phyloP scores from a whole-genome alignment of 140 eudicot species.

The Anethum foeniculum region DNA sequence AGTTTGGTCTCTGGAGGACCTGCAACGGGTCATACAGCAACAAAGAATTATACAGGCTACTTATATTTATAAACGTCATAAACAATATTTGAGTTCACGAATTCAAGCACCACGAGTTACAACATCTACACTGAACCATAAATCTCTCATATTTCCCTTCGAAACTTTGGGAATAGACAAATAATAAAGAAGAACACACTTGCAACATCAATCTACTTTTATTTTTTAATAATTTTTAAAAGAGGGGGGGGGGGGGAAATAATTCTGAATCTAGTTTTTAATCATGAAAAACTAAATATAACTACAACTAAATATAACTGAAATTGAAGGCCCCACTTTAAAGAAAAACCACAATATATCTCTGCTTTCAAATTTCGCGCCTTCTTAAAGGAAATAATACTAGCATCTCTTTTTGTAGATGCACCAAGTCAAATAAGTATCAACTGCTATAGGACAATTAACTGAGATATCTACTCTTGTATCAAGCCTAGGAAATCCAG shows the following conservation, averaged over 20 bases:
- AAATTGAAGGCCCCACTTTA: neutral
- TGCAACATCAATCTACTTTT: neutral
- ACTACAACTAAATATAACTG: neutral
- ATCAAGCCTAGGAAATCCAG: neutral
- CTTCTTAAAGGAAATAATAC: neutral
- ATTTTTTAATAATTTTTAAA: neutral
- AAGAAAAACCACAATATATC: neutral
- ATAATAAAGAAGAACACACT: neutral
- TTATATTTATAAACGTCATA: neutral
- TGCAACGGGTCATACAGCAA: constrained; percentile 21
- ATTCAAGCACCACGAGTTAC: neutral
- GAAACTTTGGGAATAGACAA: neutral
- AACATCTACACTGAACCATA: neutral
- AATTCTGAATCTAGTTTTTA: no score
- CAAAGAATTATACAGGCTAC: constrained; percentile 1
- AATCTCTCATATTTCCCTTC: neutral
- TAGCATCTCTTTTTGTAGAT: neutral
- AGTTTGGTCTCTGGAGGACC: constrained; percentile 80
- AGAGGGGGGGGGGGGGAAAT: neutral
- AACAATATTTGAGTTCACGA: neutral
- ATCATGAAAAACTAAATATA: neutral
- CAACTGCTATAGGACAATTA: neutral
- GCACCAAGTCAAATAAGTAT: neutral
- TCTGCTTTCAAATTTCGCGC: neutral
- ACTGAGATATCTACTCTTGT: neutral